Evolutionary conservation across 164 flowering plant genomes (phyloP), one percentile per base, ranked within the genome.

Genomic region (Vitis rupestris): DNA sequence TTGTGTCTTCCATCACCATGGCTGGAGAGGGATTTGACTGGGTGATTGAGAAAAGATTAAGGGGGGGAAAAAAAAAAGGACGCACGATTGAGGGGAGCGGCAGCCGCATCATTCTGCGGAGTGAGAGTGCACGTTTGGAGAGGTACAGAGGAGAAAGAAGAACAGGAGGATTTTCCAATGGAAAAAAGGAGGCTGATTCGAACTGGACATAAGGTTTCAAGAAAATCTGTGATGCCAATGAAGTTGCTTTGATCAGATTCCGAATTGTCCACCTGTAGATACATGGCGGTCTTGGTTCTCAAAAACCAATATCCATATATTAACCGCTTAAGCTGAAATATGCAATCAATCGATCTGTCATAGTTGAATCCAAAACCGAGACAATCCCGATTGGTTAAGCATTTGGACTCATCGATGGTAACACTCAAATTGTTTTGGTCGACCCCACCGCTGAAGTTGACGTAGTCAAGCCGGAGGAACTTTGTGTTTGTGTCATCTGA

Each of bases 241-340:
- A 87, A 91, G 29, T 78, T 87, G 0, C 89, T 59, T 2, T 5
- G 12, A 7, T 70, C 89, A 0, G 68, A 59, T 54, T 85, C 93
- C 0, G 76, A 72, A 0, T n/a, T 50, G 12, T 82, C 86, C 1
- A 91, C 90, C 14, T 84, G 72, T 16, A 91, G 61, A 71, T 75
- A 91, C 77, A 75, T 71, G 12, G 80, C 88, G 1, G 58, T 53
- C 31, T 82, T 78, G 0, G 84, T 72, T 0, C 79, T 85, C 0
- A 91, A 90, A 3, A 93, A 91, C 97, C 93, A 91, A 60, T 71
- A 80, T 47, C 94, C 97, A 50, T 80, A 65, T 0, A 72, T 4
- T 15, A 91, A 67, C 14, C 65, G 66, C 9, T 79, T 85, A 11
- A 87, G 64, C 50, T 76, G 80, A 3, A 81, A 86, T 1, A 73